Evolutionary conservation across 768 basidiomycete genomes (phyloP).

Genomic region (Paxillus involutus): DNA sequence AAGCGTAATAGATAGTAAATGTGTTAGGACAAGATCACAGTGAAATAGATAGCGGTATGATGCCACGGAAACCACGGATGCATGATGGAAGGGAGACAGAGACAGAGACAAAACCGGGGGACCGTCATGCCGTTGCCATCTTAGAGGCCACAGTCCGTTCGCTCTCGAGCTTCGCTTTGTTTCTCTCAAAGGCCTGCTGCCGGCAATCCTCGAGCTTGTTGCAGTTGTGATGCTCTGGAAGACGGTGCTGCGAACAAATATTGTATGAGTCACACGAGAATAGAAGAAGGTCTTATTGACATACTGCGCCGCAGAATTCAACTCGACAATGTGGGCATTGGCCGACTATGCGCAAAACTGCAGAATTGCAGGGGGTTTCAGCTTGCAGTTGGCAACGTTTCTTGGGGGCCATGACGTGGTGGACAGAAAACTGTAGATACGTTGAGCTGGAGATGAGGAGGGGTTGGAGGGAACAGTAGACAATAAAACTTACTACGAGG

Average conservation of each 20-base stretch:
- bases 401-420: conserved; percentile 69
- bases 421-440: not conserved
- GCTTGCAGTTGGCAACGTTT: conserved; percentile 78
- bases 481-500: not conserved
- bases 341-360: conserved; percentile 81
- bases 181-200: conserved; percentile 84
- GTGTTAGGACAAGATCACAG: conserved; percentile 18
- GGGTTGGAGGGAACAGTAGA: not conserved
- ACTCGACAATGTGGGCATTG: conserved; percentile 79
- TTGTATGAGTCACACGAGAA: conserved; percentile 15
- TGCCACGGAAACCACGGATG: not conserved
- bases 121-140: conserved; percentile 71
- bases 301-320: conserved; percentile 75
- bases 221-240: conserved; percentile 88
- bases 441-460: not conserved
- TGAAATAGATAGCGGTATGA: conserved; percentile 15
- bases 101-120: conserved; percentile 11
- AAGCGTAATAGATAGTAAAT: conserved; percentile 27
- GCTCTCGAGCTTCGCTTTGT: conserved; percentile 85
- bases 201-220: conserved; percentile 81
- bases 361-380: conserved; percentile 62
- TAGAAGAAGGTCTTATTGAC: conserved; percentile 26
- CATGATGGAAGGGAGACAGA: conserved; percentile 2
- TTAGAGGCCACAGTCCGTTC: conserved; percentile 86
- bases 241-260: conserved; percentile 61